These are phyloP conservation scores for Paramecium biaurelia DNA, from an alignment of 73 alveolate genomes.

Conservation along the genomic window DNA sequence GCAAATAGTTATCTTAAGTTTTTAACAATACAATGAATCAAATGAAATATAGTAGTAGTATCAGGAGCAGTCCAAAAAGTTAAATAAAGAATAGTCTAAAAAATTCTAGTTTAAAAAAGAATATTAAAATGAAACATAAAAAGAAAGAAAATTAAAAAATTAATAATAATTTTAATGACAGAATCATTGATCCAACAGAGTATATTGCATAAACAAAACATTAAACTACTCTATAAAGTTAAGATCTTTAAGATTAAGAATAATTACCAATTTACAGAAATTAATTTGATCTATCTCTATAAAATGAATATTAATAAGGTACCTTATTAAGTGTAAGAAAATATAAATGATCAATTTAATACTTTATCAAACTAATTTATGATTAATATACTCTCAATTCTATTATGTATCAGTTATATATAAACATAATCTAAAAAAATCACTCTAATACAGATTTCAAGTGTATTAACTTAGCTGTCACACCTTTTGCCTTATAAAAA, in stretches of 20 bases:
- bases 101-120: background rate
- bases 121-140: background rate
- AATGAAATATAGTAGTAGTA: background rate
- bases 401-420: background rate
- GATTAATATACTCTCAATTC: background rate
- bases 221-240: background rate
- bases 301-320: background rate
- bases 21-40: background rate
- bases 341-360: background rate
- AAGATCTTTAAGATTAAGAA: background rate
- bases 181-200: background rate
- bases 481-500: conserved; percentile 36
- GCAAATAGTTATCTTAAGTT: background rate
- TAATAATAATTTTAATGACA: background rate
- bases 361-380: background rate
- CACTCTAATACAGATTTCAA: background rate
- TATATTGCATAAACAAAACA: background rate
- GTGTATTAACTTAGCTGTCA: background rate
- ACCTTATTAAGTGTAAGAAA: background rate
- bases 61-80: background rate
- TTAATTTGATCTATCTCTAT: background rate
- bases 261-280: background rate
- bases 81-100: background rate
- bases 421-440: background rate
- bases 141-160: background rate